Evolutionary conservation across 306 rosid species (phyloP), one percentile per base, ranked within the genome.

Genomic region (Trifolium dubium): DNA sequence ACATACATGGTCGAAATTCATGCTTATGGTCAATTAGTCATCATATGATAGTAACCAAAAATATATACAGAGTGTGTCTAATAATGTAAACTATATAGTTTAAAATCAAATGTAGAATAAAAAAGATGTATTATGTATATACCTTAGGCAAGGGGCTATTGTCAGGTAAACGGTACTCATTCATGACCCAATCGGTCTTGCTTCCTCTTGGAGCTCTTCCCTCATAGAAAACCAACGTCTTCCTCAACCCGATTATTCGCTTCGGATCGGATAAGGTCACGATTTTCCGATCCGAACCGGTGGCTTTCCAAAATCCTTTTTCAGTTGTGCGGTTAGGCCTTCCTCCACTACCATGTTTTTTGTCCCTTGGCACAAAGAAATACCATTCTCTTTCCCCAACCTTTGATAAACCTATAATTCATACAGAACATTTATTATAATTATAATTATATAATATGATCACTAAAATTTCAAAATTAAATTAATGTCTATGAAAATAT

Each of bases 151-250:
- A 67, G 34, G 64, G 68, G 60, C 74, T 80, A 77, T 81, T 76
- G 76, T 92, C 97, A 3, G 98, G 98, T 54, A 94, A 74, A 70
- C 98, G 99, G 76, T 92, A 94, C 78, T 94, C 99, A 31, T 94
- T 94, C 99, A 94, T 94, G 60, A 94, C 92, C 99, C 99, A 94
- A 55, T 94, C 99, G 3, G 98, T 94, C 82, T 94, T 94, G 79
- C 9, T 73, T 68, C 99, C 98, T 12, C 91, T 67, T 0, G 98
- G 96, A 1, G 99, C 98, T 81, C 96, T 88, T 34, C 99, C 99
- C 31, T 71, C 43, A 68, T 94, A 94, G 85, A 94, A 94, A 64
- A 94, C 99, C 34, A 94, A 88, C 0, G 99, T 94, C 88, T 94
- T 94, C 67, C 90, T 86, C 64, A 92, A 79, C 11, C 99, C 99